Conservation (phyloP, 2,329 filamentous ascomycete species). For the Cryphonectria japonica region DNA sequence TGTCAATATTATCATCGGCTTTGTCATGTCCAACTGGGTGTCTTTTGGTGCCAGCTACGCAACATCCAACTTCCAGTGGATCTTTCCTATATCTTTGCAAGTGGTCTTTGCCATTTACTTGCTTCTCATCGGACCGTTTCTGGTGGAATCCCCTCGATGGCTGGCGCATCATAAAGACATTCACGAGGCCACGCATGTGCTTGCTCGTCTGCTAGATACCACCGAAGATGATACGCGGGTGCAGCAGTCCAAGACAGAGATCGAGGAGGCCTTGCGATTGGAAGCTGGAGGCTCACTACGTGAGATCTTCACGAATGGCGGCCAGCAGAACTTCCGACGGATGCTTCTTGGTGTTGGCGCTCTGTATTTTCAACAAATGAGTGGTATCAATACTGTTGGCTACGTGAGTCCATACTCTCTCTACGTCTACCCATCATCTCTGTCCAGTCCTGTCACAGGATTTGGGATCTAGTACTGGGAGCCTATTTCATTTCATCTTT, state of each 20-base stretch:
- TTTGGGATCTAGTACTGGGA: background rate
- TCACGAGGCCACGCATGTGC: slow-evolving; percentile 6
- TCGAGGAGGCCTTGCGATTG: slow-evolving; percentile 3
- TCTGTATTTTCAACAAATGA: slow-evolving; percentile 22
- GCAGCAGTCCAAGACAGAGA: background rate
- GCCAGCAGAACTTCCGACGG: slow-evolving; percentile 21
- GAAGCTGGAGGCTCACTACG: slow-evolving; percentile 5
- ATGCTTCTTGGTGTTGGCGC: slow-evolving; percentile 21
- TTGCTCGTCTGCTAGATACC: slow-evolving; percentile 15
- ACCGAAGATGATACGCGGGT: slow-evolving; percentile 12
- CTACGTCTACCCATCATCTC: background rate
- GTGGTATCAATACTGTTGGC: slow-evolving; percentile 16
- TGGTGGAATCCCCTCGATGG: slow-evolving; percentile 18
- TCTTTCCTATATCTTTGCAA: slow-evolving; percentile 11
- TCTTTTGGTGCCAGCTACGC: slow-evolving; percentile 16
- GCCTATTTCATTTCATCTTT: background rate
- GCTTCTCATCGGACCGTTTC: slow-evolving; percentile 10
- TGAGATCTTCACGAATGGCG: slow-evolving; percentile 20
- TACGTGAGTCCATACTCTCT: background rate
- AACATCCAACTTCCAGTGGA: slow-evolving; percentile 12
- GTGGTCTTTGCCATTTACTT: slow-evolving; percentile 12
- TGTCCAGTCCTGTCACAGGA: background rate
- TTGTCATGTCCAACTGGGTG: slow-evolving; percentile 16
- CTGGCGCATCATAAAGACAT: slow-evolving; percentile 10
- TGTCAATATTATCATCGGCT: slow-evolving; percentile 17